Percentiles rank a stretch among this genome's conserved stretches.
Evolutionary conservation across 139 green algal genomes (phyloP).

Genomic region (Klebsormidium nitens): DNA sequence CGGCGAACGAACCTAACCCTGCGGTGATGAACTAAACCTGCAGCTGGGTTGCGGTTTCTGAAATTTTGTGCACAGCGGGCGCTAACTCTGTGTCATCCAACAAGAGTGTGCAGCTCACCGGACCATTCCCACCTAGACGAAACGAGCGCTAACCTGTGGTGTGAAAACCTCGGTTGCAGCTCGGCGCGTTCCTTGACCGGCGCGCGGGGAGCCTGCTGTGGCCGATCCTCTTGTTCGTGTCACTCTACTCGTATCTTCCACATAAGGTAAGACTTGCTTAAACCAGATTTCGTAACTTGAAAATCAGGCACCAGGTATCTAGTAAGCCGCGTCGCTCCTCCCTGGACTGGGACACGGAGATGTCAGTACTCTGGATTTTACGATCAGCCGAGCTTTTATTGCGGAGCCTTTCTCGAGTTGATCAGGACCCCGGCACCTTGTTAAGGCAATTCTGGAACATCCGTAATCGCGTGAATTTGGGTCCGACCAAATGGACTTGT

Average conservation of each 20-base stretch:
- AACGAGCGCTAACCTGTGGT: background rate
- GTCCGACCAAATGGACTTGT: background rate
- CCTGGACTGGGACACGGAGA: too few relatives aligned
- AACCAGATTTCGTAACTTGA: too few relatives aligned
- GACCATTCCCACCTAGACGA: background rate
- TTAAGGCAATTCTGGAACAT: slow-evolving; percentile 2
- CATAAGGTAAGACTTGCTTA: slow-evolving; percentile 55
- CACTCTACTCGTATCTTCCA: slow-evolving; percentile 66
- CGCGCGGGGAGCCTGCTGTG: slow-evolving; percentile 13
- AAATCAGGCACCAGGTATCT: too few relatives aligned
- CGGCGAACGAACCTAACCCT: too few relatives aligned
- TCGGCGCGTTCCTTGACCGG: slow-evolving; percentile 17
- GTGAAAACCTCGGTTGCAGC: background rate
- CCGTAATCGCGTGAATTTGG: background rate
- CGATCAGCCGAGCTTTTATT: too few relatives aligned
- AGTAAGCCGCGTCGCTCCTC: too few relatives aligned
- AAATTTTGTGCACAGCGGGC: too few relatives aligned
- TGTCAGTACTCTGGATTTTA: too few relatives aligned
- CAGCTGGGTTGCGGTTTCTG: too few relatives aligned
- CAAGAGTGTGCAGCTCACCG: background rate
- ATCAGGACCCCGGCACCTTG: too few relatives aligned
- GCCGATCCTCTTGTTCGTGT: slow-evolving; percentile 50
- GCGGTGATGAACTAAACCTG: too few relatives aligned
- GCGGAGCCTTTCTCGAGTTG: too few relatives aligned
- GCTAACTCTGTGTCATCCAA: background rate